Conservation (phyloP, 495 filamentous ascomycete species). For the Penicillium psychrofluorescens region DNA sequence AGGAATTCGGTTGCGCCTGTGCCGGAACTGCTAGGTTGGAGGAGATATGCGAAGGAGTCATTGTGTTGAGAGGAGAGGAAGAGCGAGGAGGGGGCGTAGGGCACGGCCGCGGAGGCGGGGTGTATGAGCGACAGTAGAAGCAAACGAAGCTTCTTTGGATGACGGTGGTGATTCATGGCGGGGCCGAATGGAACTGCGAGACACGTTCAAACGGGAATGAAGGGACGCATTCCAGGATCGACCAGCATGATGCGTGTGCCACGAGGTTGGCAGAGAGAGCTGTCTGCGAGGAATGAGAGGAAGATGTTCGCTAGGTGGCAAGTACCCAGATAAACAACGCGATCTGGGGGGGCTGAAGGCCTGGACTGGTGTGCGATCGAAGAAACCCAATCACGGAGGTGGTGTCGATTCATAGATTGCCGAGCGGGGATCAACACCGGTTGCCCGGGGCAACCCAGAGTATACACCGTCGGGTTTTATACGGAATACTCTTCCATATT, state of each 20-base stretch:
- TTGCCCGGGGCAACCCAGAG: too few relatives aligned
- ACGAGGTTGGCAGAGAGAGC: conserved; percentile 14
- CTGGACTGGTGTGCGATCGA: not conserved
- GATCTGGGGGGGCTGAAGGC: conserved; percentile 2
- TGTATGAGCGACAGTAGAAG: conserved; percentile 13
- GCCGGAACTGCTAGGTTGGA: conserved; percentile 41
- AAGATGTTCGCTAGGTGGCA: not conserved
- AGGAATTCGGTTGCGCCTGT: conserved; percentile 43
- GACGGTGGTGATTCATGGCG: conserved; percentile 15
- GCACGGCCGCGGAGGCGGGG: conserved; percentile 37
- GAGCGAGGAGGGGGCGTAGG: conserved; percentile 69
- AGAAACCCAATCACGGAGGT: conserved; percentile 2
- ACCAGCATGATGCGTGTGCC: conserved; percentile 17
- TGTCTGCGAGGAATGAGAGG: not conserved
- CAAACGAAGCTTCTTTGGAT: conserved; percentile 8
- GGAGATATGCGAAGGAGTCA: conserved; percentile 50
- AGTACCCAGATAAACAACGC: conserved; percentile 2
- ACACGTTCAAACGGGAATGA: conserved; percentile 11
- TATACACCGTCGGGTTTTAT: too few relatives aligned
- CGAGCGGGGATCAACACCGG: too few relatives aligned
- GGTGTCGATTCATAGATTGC: too few relatives aligned
- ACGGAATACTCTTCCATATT: too few relatives aligned
- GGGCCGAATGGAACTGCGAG: conserved; percentile 14
- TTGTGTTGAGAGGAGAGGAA: conserved; percentile 47
- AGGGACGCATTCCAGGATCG: conserved; percentile 23